These are phyloP conservation scores for Pouteria campechiana DNA, from an alignment of 179 eudicot species.

Conservation along the genomic window DNA sequence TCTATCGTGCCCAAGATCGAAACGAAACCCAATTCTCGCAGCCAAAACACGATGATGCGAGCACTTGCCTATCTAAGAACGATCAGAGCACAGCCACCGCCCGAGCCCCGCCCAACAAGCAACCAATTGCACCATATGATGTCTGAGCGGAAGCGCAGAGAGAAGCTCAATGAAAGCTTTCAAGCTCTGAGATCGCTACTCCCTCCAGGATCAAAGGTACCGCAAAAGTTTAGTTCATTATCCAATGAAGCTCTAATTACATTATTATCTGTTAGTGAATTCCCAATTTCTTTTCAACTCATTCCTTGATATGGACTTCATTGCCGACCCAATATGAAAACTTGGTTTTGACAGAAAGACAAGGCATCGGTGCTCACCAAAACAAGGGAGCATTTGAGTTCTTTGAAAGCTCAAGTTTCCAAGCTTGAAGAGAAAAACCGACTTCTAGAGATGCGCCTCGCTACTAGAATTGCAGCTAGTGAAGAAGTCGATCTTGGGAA, in stretches of 20 bases:
- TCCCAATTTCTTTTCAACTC: not conserved
- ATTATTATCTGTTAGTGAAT: not conserved
- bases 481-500: conserved; percentile 2
- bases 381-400: conserved; percentile 49
- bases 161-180: conserved; percentile 83
- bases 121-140: conserved; percentile 77
- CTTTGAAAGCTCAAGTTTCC: conserved; percentile 42
- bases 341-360: conserved; percentile 56
- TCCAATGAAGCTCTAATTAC: not conserved
- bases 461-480: not conserved
- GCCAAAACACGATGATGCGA: conserved; percentile 37
- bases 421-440: conserved; percentile 43
- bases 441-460: conserved; percentile 32
- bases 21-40: conserved; percentile 1
- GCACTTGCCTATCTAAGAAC: conserved; percentile 32
- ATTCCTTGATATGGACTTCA: no score
- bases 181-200: conserved; percentile 66
- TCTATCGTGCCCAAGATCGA: not conserved
- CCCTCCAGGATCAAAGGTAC: conserved; percentile 87
- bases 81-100: conserved; percentile 13
- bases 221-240: not conserved
- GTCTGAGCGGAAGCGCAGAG: conserved; percentile 68
- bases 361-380: conserved; percentile 61
- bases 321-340: no score
- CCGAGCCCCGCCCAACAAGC: conserved; percentile 25